Base-by-base conservation (phyloP, 2,329 filamentous ascomycete species). In the Aspergillus japonicus region DNA sequence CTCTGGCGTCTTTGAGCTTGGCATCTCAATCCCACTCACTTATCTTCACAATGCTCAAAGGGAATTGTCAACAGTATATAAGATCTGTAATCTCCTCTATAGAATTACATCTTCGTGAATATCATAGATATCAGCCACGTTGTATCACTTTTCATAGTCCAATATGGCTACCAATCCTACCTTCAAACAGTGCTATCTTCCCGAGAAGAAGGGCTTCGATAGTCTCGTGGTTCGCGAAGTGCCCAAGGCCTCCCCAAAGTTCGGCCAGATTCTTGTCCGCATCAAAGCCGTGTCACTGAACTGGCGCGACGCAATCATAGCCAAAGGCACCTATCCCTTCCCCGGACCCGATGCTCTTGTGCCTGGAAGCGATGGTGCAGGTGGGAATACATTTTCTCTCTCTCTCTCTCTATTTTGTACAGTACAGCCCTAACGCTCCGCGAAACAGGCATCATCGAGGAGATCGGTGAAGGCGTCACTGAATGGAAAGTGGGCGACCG, bases 271-370 rank as follows among this genome's bases (percentile, higher is more conserved):
- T 16, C 39, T 59, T 1, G 53, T 59, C 16, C 57, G 57, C 10
- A 59, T 59, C 48, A 55, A 59, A 11, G 53, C 57, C 11, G 39
- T 59, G 2, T 59, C 57, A 2, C 48, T 59, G 12, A 59, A 59
- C 19, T 59, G 48, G 52, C 47, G 57, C 47, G 57, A 59, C 11
- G 57, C 24, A 2, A 47, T 51, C 19, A 39, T 59, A 8, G 53
- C 53, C 23, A 23, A 16, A 4, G 57, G 57, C 7, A 56, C 52
- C 3, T 59, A 59, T 29, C 57, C 57, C 0, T 56, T 53, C 12
- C 57, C 57, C 1, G 53, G 48, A 1, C 47, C 53, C 12, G 57
- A 59, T 35, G 50, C 56, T 2, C 50, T 58, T 14, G 56, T 54
- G 3, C 56, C 56, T 5, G 50, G 56, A 26, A 58, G 50, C 26